Conservation (phyloP, 352 stramenopile species). For the Phytophthora hybrid region DNA sequence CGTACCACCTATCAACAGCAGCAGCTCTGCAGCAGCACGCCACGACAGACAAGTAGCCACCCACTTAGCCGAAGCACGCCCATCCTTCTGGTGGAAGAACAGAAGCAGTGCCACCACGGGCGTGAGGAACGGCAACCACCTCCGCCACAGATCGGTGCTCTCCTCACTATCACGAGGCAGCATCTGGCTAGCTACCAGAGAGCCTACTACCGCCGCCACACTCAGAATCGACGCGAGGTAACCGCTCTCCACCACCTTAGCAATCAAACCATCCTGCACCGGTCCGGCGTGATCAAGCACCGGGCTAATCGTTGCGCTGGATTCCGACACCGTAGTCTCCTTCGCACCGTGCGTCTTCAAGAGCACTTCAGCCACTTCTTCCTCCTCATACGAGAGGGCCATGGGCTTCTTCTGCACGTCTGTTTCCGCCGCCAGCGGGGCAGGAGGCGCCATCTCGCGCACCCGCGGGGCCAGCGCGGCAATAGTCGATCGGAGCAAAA, state of each 20-base stretch:
- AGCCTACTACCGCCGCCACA: conserved; percentile 73
- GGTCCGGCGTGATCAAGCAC: conserved; percentile 25
- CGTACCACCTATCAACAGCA: conserved; percentile 63
- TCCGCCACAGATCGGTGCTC: conserved; percentile 52
- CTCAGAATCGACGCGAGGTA: conserved; percentile 76
- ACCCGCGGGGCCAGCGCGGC: conserved; percentile 47
- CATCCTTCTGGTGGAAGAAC: conserved; percentile 82
- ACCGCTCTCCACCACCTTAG: conserved; percentile 63
- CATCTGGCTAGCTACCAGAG: conserved; percentile 68
- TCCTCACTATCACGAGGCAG: conserved; percentile 45
- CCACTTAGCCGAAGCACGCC: conserved; percentile 79
- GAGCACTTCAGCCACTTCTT: conserved; percentile 43
- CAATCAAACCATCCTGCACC: conserved; percentile 37
- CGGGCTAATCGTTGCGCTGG: conserved; percentile 11
- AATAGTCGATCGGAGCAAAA: conserved; percentile 63
- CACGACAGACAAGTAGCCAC: conserved; percentile 83
- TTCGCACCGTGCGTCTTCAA: conserved; percentile 24
- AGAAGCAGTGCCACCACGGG: conserved; percentile 71
- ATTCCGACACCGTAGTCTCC: conserved; percentile 6
- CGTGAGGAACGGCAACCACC: conserved; percentile 74
- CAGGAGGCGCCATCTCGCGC: conserved; percentile 30
- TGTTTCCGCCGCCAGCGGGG: conserved; percentile 18
- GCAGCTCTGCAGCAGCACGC: conserved; percentile 73
- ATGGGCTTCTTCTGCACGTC: conserved; percentile 46
- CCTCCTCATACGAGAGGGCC: conserved; percentile 64